Percentiles rank a stretch among this genome's conserved stretches.
Conservation (phyloP, 1,139 yeast genomes). For the Blastobotrys ciferrii region DNA sequence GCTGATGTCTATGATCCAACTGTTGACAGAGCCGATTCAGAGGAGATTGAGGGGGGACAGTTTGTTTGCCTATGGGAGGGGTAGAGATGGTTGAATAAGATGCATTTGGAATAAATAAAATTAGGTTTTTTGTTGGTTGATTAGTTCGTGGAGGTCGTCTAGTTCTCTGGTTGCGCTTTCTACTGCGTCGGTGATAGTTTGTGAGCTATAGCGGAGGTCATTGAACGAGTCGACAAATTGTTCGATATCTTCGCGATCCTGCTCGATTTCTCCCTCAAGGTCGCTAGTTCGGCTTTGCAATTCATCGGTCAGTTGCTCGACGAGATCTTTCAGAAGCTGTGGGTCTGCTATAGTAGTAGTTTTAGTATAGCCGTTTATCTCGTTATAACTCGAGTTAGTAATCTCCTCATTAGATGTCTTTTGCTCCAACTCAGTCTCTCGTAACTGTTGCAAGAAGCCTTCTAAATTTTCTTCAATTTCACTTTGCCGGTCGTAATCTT, state of each 20-base stretch:
- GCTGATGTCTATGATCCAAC: no score
- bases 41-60: no score
- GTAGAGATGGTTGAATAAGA: no score
- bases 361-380: constrained; percentile 4
- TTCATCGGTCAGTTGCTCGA: constrained; percentile 13
- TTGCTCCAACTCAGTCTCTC: constrained; percentile 7
- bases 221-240: constrained; percentile 15
- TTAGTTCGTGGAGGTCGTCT: not conserved
- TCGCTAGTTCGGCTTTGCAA: constrained; percentile 7
- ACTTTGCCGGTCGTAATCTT: constrained; percentile 19
- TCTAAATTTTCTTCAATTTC: constrained; percentile 16
- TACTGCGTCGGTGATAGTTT: not conserved
- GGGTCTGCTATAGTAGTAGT: constrained; percentile 12
- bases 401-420: not conserved
- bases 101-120: not conserved
- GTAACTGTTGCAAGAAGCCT: constrained; percentile 15
- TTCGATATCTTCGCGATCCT: constrained; percentile 9
- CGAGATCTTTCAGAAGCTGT: constrained; percentile 12
- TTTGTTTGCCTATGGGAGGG: no score
- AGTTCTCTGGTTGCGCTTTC: constrained; percentile 3
- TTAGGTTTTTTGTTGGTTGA: not conserved
- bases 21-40: no score
- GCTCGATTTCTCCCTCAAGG: constrained; percentile 6
- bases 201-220: constrained; percentile 14
- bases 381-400: not conserved